These are phyloP conservation scores for Schwanniomyces pseudopolymorphus DNA, from an alignment of 805 yeast species.

Conservation along the genomic window DNA sequence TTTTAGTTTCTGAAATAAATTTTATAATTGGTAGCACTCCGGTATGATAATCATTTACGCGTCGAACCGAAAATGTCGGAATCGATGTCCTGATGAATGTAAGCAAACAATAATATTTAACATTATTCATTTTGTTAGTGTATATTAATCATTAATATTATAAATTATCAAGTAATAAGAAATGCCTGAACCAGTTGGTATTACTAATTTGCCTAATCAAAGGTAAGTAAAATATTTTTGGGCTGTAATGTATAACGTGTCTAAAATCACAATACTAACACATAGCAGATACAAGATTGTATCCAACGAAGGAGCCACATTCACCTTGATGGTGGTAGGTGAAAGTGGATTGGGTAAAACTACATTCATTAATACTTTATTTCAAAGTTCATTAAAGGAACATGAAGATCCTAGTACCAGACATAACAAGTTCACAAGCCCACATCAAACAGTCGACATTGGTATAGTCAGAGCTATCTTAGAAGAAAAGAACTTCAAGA, in stretches of 20 bases:
- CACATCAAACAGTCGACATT: slow-evolving; percentile 71
- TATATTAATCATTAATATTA: slow-evolving; percentile 2
- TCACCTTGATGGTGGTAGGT: slow-evolving; percentile 85
- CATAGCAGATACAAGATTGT: slow-evolving; percentile 63
- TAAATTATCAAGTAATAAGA: slow-evolving; percentile 8
- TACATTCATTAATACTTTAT: slow-evolving; percentile 84
- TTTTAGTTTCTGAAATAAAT: not conserved
- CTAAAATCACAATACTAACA: slow-evolving; percentile 5
- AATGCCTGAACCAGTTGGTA: slow-evolving; percentile 63
- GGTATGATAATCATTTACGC: not conserved
- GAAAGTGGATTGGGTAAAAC: slow-evolving; percentile 91
- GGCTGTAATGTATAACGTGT: slow-evolving; percentile 2
- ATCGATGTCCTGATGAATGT: slow-evolving; percentile 1
- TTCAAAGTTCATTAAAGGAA: slow-evolving; percentile 69
- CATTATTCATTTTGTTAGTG: slow-evolving; percentile 7
- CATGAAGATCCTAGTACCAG: slow-evolving; percentile 55
- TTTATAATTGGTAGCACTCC: not conserved
- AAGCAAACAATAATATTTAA: slow-evolving; percentile 7
- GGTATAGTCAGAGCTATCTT: slow-evolving; percentile 77
- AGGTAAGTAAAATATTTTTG: slow-evolving; percentile 39
- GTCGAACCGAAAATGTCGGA: slow-evolving; percentile 1
- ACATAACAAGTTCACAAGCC: slow-evolving; percentile 53
- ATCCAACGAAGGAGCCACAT: slow-evolving; percentile 70
- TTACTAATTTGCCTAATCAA: slow-evolving; percentile 73
- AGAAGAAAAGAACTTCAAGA: slow-evolving; percentile 79